Percentiles rank a stretch among this genome's conserved stretches.
phyloP scores from a whole-genome alignment of 1,284 basidiomycete genomes.

The Cryptococcus floricola region DNA sequence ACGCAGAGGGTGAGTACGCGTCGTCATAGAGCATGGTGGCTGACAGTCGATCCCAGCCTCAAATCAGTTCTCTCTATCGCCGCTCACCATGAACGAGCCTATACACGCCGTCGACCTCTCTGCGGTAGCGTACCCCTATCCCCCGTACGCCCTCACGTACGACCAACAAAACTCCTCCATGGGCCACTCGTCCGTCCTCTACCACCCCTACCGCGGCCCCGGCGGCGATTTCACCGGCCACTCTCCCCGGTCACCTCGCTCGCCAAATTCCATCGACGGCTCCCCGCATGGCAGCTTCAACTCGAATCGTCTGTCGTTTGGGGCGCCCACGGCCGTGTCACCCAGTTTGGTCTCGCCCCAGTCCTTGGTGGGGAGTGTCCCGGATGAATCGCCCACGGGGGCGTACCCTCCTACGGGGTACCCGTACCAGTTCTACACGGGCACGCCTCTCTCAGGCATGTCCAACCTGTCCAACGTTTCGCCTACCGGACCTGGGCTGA shows the following conservation, averaged over 20 bases:
- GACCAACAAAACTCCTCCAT: background rate
- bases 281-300: constrained; percentile 7
- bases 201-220: constrained; percentile 15
- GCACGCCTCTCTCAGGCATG: constrained; percentile 9
- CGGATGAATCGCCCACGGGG: constrained; percentile 6
- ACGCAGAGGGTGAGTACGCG: background rate
- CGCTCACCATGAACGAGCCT: constrained; percentile 7
- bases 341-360: constrained; percentile 12
- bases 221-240: constrained; percentile 10
- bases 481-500: constrained; percentile 13
- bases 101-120: background rate
- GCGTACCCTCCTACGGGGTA: constrained; percentile 4
- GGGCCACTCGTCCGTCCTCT: constrained; percentile 4
- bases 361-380: constrained; percentile 3
- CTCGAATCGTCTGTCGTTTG: constrained; percentile 11
- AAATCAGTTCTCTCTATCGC: constrained; percentile 6
- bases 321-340: constrained; percentile 13
- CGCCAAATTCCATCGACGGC: constrained; percentile 4
- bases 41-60: background rate
- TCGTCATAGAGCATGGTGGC: background rate
- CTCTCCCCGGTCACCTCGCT: constrained; percentile 1
- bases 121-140: constrained; percentile 3
- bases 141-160: constrained; percentile 11
- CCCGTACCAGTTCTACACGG: constrained; percentile 2
- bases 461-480: constrained; percentile 5